Evolutionary conservation across 331 rosid genomes (phyloP), one percentile per base, ranked within the genome.

Genomic region (Ulmus americana): DNA sequence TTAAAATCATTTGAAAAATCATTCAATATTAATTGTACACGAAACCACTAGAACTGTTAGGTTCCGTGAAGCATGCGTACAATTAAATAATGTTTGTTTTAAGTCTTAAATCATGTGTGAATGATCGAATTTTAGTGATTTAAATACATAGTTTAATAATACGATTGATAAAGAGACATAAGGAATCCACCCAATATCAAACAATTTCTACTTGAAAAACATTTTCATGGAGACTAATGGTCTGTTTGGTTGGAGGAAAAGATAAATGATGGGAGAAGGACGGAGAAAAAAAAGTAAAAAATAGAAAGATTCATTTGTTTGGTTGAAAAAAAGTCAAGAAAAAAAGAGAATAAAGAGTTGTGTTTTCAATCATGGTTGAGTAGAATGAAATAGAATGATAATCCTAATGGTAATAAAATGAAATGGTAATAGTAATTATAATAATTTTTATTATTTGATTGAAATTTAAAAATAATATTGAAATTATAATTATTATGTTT

Each of bases 151-250:
- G 39, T 35, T 55, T 10, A 10, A 28, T 55, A 3, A 22, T 16
- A 10, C 35, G 15, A 40, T 15, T 9, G 40, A 8, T 43, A 16
- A 43, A 60, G 5, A 16, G 40, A 43, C 50, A 9, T 60, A 0
- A 15, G 1, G 12, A 60, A 43, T 60, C n/a, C 39, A 60, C n/a
- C 45, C 4, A 39, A 28, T 0, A 11, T 48, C 8, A 1, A 48
- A 5, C 18, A 12, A 48, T 6, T 39, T 28, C 50, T 28, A 15
- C 43, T 66, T 55, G 10, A 22, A 66, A 54, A 55, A 20, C 44
- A 22, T 66, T 44, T 55, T 55, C 63, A 28, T n/a, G 69, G 47
- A 39, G 49, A 66, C 55, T 4, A 10, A 9, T 3, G 35, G 35
- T 28, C 35, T 28, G 35, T 28, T 28, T 28, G 35, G 35, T 28